Evolutionary conservation across 805 yeast species (phyloP), one percentile per base, ranked within the genome.

Genomic region (Lipomyces japonicus): DNA sequence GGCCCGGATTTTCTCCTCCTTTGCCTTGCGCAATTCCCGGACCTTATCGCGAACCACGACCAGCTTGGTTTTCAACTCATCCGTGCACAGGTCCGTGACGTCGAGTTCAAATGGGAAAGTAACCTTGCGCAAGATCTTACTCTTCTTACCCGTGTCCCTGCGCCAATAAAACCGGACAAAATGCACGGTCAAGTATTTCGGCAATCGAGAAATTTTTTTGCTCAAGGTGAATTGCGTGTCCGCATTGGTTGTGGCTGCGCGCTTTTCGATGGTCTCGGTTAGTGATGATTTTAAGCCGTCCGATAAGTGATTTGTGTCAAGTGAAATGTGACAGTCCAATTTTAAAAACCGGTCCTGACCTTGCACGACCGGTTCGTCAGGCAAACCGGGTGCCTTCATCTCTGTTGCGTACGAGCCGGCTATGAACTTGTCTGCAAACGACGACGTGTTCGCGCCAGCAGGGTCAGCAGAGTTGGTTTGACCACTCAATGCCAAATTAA

Each of bases 131-230:
- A 93, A 75, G 65, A 93, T 93, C 70, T 93, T 93, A 18, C 96
- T 85, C 72, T 93, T 93, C 69, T 84, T 86, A 58, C 79, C 80
- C 2, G 95, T 86, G 50, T 91, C 95, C 65, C 91, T 79, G 66
- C 91, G 86, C 98, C 98, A 93, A 68, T 81, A 93, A 66, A 93
- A 93, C 64, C 99, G 79, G 55, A 93, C 93, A 69, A 86, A 93
- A 66, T 93, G 95, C 37, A 93, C 88, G 7, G 91, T 86, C 60
- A 93, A 74, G 65, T 83, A 84, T 63, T 86, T 83, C 51, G 99
- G 99, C 58, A 93, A 72, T 65, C 85, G 80, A 1, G 84, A 77
- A 50, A 93, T 84, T 46, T 77, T 68, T 52, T 66, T 67, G 10
- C 62, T 66, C 39, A 87, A 76, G 58, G 80, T 80, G 66, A 82